Conservation (phyloP, 768 basidiomycete genomes). For the Lentinula aciculospora region DNA sequence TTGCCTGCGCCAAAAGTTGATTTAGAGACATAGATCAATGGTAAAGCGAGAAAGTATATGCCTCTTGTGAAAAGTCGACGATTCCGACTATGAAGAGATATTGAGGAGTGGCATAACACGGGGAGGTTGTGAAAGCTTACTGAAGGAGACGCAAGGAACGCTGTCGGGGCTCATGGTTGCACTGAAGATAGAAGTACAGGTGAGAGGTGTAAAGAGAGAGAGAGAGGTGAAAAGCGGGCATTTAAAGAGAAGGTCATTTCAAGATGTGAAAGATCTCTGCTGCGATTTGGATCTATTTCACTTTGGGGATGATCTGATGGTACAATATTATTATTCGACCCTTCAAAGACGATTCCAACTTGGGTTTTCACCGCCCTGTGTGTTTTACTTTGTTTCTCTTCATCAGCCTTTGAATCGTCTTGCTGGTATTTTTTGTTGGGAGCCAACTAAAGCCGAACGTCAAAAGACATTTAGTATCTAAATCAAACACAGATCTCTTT, state of each 20-base stretch:
- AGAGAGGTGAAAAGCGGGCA: conserved; percentile 7
- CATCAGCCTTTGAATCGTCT: no score
- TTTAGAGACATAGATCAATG: background rate
- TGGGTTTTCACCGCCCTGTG: no score
- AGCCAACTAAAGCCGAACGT: no score
- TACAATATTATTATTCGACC: background rate
- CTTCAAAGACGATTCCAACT: no score
- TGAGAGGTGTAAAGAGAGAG: conserved; percentile 10
- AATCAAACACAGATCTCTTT: no score
- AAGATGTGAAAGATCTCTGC: background rate
- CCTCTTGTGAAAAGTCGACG: conserved; percentile 75
- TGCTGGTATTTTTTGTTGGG: no score
- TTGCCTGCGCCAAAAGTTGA: conserved; percentile 34
- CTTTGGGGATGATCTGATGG: background rate
- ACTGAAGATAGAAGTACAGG: conserved; percentile 10
- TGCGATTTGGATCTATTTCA: background rate
- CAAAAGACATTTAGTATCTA: no score
- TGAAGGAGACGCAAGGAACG: conserved; percentile 73
- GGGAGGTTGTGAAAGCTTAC: conserved; percentile 35
- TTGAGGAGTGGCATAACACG: conserved; percentile 5
- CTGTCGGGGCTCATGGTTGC: conserved; percentile 31
- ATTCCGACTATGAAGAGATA: conserved; percentile 53
- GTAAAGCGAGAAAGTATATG: conserved; percentile 14
- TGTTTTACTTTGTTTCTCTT: no score
- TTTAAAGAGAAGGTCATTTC: background rate